Percentiles rank a stretch among this genome's conserved stretches.
phyloP scores from a whole-genome alignment of 371 early-diverging fungal species.

The Capillidium heterosporum region DNA sequence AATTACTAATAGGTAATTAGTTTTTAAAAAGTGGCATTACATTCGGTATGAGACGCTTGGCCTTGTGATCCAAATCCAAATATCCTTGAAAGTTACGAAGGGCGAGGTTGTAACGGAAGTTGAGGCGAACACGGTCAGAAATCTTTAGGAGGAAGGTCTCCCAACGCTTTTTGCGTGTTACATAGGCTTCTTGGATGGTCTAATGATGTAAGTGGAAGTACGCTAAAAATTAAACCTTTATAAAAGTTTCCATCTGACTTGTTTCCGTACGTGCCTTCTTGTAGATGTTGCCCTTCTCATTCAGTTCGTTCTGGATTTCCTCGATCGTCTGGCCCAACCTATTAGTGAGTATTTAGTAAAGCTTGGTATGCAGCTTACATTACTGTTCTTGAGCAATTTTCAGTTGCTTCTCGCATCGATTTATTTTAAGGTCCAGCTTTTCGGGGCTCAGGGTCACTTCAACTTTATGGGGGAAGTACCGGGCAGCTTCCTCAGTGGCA shows the following conservation, averaged over 20 bases:
- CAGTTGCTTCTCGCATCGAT: constrained; percentile 27
- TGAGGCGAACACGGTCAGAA: constrained; percentile 41
- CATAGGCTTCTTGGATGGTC: constrained; percentile 31
- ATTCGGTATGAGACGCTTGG: constrained; percentile 42
- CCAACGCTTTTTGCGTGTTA: constrained; percentile 41
- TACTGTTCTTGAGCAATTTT: constrained; percentile 27
- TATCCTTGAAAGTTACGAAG: constrained; percentile 78
- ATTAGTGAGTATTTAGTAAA: constrained; percentile 8
- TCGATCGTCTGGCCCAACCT: constrained; percentile 28
- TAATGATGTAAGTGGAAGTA: constrained; percentile 2
- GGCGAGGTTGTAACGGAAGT: constrained; percentile 52
- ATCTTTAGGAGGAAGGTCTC: constrained; percentile 47
- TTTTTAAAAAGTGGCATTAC: no score
- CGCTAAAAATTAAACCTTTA: not conserved
- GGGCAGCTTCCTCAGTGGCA: constrained; percentile 24
- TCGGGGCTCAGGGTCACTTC: constrained; percentile 20
- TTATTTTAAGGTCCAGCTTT: constrained; percentile 37
- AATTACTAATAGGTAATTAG: not conserved
- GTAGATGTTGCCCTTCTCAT: constrained; percentile 23
- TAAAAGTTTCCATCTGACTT: not conserved
- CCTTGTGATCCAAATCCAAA: constrained; percentile 62
- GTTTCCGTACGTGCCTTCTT: constrained; percentile 27
- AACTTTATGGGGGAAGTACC: constrained; percentile 43
- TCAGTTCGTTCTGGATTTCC: constrained; percentile 29
- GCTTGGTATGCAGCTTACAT: constrained; percentile 9